These are phyloP conservation scores for Straminergon stramineum DNA, from an alignment of 225 moss, liverwort and hornwort genomes.

Conservation along the genomic window DNA sequence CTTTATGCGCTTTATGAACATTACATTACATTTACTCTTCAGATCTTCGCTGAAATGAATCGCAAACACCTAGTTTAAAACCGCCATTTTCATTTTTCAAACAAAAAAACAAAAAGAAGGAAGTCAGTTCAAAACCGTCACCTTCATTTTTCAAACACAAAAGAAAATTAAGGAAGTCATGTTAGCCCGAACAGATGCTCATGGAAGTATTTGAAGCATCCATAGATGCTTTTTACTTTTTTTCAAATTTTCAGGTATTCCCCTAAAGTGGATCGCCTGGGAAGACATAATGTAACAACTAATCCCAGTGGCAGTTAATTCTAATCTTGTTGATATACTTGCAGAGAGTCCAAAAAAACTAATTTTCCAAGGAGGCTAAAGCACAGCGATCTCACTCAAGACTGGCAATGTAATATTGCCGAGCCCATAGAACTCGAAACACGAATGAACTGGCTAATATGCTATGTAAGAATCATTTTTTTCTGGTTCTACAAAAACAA, in stretches of 20 bases:
- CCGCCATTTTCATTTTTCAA: neutral
- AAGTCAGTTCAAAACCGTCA: neutral
- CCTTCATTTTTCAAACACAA: neutral
- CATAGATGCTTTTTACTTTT: neutral
- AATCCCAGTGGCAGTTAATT: neutral
- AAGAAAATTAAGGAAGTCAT: neutral
- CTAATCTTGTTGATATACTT: neutral
- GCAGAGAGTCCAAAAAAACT: neutral
- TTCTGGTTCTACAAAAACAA: neutral
- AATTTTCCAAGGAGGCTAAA: neutral
- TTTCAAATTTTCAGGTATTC: neutral
- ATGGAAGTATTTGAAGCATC: neutral
- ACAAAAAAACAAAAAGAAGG: neutral
- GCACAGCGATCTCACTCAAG: neutral
- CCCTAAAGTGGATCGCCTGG: neutral
- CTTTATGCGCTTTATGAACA: too few species aligned
- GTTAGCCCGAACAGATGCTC: neutral
- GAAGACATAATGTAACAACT: neutral
- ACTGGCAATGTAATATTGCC: conserved; percentile 24
- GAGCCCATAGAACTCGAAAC: neutral
- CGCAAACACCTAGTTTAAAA: neutral
- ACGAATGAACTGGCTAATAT: neutral
- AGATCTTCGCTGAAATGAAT: neutral
- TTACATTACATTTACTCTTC: neutral
- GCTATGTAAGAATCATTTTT: neutral